Percentiles rank a stretch among this genome's conserved stretches.
These are phyloP conservation scores for Epichloe glyceriae DNA, from an alignment of 2,329 filamentous ascomycete species.

Conservation along the genomic window DNA sequence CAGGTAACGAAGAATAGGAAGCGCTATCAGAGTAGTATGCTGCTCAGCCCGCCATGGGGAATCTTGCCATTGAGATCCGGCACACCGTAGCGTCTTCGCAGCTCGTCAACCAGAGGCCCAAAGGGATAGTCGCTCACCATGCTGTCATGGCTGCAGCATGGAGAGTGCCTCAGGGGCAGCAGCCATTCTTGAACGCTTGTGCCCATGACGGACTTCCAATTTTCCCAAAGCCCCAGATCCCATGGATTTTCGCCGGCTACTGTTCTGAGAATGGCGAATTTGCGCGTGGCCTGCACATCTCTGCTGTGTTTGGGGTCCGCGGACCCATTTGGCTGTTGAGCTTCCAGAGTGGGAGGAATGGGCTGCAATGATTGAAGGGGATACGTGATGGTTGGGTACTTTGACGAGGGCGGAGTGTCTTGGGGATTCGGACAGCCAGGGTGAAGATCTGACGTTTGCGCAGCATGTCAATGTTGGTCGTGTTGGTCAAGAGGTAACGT, in stretches of 20 bases:
- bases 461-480: conserved; percentile 75
- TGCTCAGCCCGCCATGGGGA: background rate
- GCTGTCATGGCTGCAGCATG: conserved; percentile 56
- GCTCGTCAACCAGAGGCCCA: conserved; percentile 44
- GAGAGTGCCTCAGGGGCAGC: conserved; percentile 61
- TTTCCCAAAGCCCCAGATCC: conserved; percentile 56
- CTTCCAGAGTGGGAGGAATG: background rate
- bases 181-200: conserved; percentile 61
- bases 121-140: conserved; percentile 55
- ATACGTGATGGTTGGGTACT: conserved; percentile 44
- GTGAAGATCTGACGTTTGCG: conserved; percentile 50
- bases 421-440: conserved; percentile 58
- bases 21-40: too few species aligned
- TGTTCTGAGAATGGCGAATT: conserved; percentile 69
- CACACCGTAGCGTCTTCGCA: conserved; percentile 32
- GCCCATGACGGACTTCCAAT: conserved; percentile 75
- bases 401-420: conserved; percentile 26
- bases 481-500: conserved; percentile 57
- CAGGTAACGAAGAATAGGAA: too few species aligned
- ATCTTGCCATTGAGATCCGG: conserved; percentile 2
- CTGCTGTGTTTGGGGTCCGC: conserved; percentile 14
- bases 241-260: conserved; percentile 72
- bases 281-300: conserved; percentile 41
- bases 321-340: conserved; percentile 7
- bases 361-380: conserved; percentile 28